These are phyloP conservation scores for Pseudisothecium myosuroides DNA, from an alignment of 225 moss, liverwort and hornwort species.

Conservation along the genomic window DNA sequence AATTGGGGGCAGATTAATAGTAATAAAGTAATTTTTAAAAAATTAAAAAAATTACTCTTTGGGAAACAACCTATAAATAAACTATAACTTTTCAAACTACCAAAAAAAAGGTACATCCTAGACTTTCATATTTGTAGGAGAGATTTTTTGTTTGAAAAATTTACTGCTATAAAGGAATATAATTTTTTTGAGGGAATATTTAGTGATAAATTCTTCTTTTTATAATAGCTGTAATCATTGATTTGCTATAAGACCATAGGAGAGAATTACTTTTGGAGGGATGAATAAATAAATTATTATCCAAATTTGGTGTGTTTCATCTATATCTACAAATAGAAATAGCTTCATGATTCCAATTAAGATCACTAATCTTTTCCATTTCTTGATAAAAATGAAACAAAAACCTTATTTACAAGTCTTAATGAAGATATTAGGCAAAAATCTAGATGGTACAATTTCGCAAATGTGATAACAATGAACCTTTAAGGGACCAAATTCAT, in stretches of 20 bases:
- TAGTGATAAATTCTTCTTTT: fast-evolving
- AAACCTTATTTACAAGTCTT: fast-evolving
- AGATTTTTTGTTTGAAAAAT: not conserved
- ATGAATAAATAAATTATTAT: not conserved
- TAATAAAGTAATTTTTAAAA: too few species aligned
- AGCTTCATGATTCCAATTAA: not conserved
- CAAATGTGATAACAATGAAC: not conserved
- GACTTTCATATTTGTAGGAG: fast-evolving
- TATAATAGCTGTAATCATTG: fast-evolving
- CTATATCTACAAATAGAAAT: not conserved
- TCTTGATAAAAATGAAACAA: not conserved
- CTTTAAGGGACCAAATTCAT: not conserved
- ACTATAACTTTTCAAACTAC: not conserved
- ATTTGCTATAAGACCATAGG: not conserved
- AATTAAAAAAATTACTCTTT: too few species aligned
- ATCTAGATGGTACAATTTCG: not conserved
- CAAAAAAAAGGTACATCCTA: not conserved
- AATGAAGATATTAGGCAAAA: not conserved
- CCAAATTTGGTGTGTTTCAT: not conserved
- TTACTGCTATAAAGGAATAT: not conserved
- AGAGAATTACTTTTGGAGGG: not conserved
- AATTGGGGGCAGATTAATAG: too few species aligned
- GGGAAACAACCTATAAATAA: not conserved
- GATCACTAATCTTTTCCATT: not conserved
- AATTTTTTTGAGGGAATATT: not conserved